Percentiles rank a stretch among this genome's conserved stretches.
These are phyloP conservation scores for Kalmanozyma brasiliensis DNA, from an alignment of 1,284 basidiomycete species.

Conservation along the genomic window DNA sequence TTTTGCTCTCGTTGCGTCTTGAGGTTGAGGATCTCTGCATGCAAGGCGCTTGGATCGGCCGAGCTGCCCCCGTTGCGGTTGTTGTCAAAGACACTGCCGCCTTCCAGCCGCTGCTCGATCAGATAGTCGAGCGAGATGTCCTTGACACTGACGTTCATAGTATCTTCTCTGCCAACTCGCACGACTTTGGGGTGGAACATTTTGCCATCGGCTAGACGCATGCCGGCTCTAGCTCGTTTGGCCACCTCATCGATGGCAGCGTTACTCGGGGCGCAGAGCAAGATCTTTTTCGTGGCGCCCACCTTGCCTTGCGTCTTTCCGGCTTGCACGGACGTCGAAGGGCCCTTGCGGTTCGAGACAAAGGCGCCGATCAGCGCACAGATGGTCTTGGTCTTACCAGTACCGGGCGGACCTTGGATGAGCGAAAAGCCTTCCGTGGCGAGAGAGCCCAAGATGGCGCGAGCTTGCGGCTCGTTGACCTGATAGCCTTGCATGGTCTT, in stretches of 20 bases:
- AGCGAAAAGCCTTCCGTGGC: conserved; percentile 82
- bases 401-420: conserved; percentile 98
- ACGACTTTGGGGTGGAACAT: conserved; percentile 81
- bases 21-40: conserved; percentile 45
- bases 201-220: conserved; percentile 74
- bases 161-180: conserved; percentile 82
- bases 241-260: conserved; percentile 98
- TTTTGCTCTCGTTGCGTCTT: conserved; percentile 54
- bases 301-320: conserved; percentile 32
- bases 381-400: conserved; percentile 98
- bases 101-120: conserved; percentile 48
- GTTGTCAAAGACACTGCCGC: conserved; percentile 19
- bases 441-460: conserved; percentile 83
- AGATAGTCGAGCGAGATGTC: conserved; percentile 82
- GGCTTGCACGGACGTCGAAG: conserved; percentile 37
- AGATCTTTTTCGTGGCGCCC: conserved; percentile 74
- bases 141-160: conserved; percentile 83
- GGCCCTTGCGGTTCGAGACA: conserved; percentile 71
- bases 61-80: conserved; percentile 19
- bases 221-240: conserved; percentile 82
- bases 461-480: conserved; percentile 94
- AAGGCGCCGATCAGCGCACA: conserved; percentile 90
- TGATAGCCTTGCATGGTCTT: conserved; percentile 77
- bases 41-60: conserved; percentile 38
- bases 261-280: conserved; percentile 97